Evolutionary conservation across 1,139 yeast species (phyloP), one percentile per base, ranked within the genome.

Genomic region (Debaryomyces sp.): DNA sequence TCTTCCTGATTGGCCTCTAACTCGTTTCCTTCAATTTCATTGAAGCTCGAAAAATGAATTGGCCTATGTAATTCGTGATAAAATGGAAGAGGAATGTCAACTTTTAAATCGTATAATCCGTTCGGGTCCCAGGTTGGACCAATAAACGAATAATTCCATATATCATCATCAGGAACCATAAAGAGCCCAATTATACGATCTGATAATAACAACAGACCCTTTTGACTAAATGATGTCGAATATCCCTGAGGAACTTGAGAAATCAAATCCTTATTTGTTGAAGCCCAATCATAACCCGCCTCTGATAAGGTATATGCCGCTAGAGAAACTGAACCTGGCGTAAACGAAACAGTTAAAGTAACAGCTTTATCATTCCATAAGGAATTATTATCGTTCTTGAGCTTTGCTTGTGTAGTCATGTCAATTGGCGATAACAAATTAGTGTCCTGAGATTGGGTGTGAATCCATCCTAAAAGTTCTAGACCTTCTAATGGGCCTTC

Each of bases 101-200:
- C 60, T 64, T 87, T 89, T 64, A 92, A 64, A 17, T 75, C 82
- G 59, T 80, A 90, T n/a, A 71, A 75, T 47, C 80, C 67, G 32
- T 79, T 79, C 3, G 83, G 71, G 58, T 80, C 84, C 87, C 96
- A 95, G 10, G 88, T 80, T 1, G 96, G 87, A 3, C 97, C 96
- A 70, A 90, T 78, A 61, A 95, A 94, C 3, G 95, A 81, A 63
- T 87, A 91, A 64, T 94, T 94, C 99, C 99, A 94, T 32, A 91
- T 65, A 48, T 83, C 85, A 42, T 87, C 87, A 34, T 82, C 86
- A 1, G 99, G 99, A 1, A 91, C 96, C 70, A 89, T 67, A 66
- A 89, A 92, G 52, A 85, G 87, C 4, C 99, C 99, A 62, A 80
- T 77, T 46, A 90, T 78, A 49, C 85, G 76, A 53, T 87, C 96